phyloP scores from a whole-genome alignment of 441 rosid genomes.

The Breynia disticha region DNA sequence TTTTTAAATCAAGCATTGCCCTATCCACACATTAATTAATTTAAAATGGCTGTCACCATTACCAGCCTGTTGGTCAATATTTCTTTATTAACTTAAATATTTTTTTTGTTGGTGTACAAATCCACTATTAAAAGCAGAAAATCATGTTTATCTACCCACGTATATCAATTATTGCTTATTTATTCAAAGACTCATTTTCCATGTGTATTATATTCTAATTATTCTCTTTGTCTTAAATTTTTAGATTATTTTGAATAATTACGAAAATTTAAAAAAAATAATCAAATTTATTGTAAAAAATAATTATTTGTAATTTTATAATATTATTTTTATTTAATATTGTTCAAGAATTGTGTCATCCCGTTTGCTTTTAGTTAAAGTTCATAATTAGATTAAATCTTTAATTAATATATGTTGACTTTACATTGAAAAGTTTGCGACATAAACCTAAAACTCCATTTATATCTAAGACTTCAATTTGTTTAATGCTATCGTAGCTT shows the following conservation, averaged over 20 bases:
- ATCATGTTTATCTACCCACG: no score
- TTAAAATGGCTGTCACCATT: constrained; percentile 2
- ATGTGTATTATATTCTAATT: background rate
- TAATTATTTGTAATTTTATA: no score
- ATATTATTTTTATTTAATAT: no score
- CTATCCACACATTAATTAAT: constrained; percentile 11
- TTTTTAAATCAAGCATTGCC: constrained; percentile 14
- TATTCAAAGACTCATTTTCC: constrained; percentile 1
- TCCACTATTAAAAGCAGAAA: no score
- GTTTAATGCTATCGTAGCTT: no score
- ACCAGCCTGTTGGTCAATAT: constrained; percentile 2
- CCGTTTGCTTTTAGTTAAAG: background rate
- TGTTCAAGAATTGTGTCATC: background rate
- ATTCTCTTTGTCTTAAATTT: no score
- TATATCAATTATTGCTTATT: no score
- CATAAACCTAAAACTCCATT: constrained; percentile 4
- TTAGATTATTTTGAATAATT: no score
- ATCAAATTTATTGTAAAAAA: no score
- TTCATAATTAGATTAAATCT: background rate
- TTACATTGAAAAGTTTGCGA: background rate
- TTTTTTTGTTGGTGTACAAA: no score
- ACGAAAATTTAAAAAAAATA: no score
- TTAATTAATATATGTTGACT: constrained; percentile 2
- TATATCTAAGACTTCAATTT: background rate
- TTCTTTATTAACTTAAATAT: background rate